Evolutionary conservation across 345 rosid species (phyloP).

Genomic region (Brassica napus): Da-Ae NC_063442.1:43675001-43675500

Average conservation of each 20-base stretch:
- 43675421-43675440: neutral
- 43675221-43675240: slow-evolving; percentile 8
- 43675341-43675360: slow-evolving; percentile 70
- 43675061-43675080: slow-evolving; percentile 98
- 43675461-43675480: slow-evolving; percentile 56
- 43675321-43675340: slow-evolving; percentile 62
- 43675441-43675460: neutral
- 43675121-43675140: slow-evolving; percentile 49
- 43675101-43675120: slow-evolving; percentile 91
- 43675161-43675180: slow-evolving; percentile 80
- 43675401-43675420: neutral
- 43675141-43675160: slow-evolving; percentile 60
- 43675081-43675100: slow-evolving; percentile 97
- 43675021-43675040: neutral
- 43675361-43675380: slow-evolving; percentile 85
- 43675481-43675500: slow-evolving; percentile 88
- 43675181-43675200: slow-evolving; percentile 1
- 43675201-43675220: neutral
- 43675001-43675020: neutral
- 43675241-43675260: slow-evolving; percentile 71
- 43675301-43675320: slow-evolving; percentile 77
- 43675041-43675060: slow-evolving; percentile 69
- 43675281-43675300: slow-evolving; percentile 76
- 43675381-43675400: slow-evolving; percentile 42
- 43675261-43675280: slow-evolving; percentile 99